Percentiles rank a stretch among this genome's conserved stretches.
phyloP scores from a whole-genome alignment of 306 rosid genomes.

The Herpetospermum pedunculosum region DNA sequence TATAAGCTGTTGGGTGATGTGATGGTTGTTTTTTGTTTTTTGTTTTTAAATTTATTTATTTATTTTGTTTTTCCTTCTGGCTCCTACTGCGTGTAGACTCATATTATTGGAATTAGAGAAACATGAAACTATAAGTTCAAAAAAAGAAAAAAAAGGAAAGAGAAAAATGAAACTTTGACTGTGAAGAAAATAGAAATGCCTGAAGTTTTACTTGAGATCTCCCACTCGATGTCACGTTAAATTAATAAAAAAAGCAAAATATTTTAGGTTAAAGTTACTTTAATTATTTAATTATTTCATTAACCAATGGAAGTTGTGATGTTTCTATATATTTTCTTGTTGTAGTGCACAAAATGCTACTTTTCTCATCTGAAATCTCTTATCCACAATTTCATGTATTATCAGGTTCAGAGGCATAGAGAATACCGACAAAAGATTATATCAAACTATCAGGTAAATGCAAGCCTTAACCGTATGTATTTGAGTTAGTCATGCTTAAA shows the following conservation, averaged over 20 bases:
- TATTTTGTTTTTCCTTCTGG: not conserved
- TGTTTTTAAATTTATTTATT: not conserved
- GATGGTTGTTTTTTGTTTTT: not conserved
- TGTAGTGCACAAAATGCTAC: not conserved
- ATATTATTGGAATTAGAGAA: not conserved
- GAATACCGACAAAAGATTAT: conserved; percentile 67
- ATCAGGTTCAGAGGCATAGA: conserved; percentile 66
- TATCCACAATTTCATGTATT: not conserved
- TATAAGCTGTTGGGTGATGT: not conserved
- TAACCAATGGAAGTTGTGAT: not conserved
- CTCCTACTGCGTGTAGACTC: not conserved
- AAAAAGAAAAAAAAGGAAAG: too few relatives aligned
- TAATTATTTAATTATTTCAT: not conserved
- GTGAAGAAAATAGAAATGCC: not conserved
- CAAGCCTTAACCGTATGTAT: not conserved
- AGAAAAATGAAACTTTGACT: not conserved
- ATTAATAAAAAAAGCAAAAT: not conserved
- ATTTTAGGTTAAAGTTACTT: not conserved
- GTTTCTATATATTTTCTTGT: not conserved
- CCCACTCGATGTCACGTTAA: not conserved
- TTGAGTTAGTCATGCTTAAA: not conserved
- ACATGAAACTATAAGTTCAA: not conserved
- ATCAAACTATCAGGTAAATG: conserved; percentile 51
- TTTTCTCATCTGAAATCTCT: conserved; percentile 12
- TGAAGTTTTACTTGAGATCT: not conserved